These are phyloP conservation scores for Stromatinia cepivora DNA, from an alignment of 2,329 filamentous ascomycete genomes.

Conservation along the genomic window DNA sequence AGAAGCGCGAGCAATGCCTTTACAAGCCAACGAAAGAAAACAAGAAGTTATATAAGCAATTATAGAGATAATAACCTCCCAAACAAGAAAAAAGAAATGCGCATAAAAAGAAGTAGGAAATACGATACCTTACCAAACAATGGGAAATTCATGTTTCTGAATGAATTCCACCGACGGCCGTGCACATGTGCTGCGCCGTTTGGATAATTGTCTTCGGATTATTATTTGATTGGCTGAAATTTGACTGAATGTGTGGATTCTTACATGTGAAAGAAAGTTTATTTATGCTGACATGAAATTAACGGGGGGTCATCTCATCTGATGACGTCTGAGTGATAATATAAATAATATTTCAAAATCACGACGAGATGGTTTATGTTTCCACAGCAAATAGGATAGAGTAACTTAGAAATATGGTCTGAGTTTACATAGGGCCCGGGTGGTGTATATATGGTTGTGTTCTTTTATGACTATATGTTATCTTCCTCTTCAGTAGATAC, in stretches of 20 bases:
- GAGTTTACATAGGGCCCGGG: not conserved
- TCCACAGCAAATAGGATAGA: not conserved
- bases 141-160: not conserved
- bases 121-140: not conserved
- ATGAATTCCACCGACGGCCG: not conserved
- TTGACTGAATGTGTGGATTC: not conserved
- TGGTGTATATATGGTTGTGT: not conserved
- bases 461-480: not conserved
- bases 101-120: not conserved
- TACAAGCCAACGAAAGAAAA: not conserved
- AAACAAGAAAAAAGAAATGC: not conserved
- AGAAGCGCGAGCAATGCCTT: not conserved
- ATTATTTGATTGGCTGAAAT: not conserved
- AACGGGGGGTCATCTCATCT: not conserved
- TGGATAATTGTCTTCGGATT: not conserved
- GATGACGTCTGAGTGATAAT: not conserved
- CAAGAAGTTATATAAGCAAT: not conserved
- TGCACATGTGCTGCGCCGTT: not conserved
- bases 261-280: slow-evolving; percentile 12
- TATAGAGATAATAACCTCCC: not conserved
- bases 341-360: too few species aligned
- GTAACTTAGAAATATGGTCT: not conserved
- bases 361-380: not conserved
- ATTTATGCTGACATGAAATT: not conserved
- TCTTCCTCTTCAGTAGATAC: not conserved